Conservation (phyloP, 2,329 filamentous ascomycete genomes). For the Fusarium bactridioides region DNA sequence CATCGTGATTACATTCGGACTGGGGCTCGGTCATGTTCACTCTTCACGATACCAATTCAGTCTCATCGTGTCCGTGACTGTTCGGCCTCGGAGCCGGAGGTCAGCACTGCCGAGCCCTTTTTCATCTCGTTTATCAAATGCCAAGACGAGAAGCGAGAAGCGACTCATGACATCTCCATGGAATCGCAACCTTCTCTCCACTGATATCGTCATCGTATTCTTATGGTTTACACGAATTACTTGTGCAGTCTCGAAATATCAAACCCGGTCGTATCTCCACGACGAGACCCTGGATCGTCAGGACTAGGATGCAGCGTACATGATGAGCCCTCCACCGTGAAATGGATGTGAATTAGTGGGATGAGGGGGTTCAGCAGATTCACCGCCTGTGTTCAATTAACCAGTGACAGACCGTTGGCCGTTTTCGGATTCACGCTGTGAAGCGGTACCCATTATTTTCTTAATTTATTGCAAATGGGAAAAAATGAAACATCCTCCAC, state of each 20-base stretch:
- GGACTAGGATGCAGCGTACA: neutral
- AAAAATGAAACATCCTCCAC: slow-evolving; percentile 15
- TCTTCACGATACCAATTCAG: neutral
- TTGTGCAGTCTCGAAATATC: neutral
- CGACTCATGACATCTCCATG: slow-evolving; percentile 4
- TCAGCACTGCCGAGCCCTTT: neutral
- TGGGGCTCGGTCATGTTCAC: neutral
- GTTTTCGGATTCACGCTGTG: slow-evolving; percentile 8
- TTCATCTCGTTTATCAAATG: slow-evolving; percentile 26
- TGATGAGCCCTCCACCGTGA: slow-evolving; percentile 7
- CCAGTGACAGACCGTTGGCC: neutral
- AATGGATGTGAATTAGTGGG: slow-evolving; percentile 14
- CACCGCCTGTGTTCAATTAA: slow-evolving; percentile 15
- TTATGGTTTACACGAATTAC: slow-evolving; percentile 7
- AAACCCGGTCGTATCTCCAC: slow-evolving; percentile 8
- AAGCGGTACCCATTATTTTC: slow-evolving; percentile 11
- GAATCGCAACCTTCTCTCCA: slow-evolving; percentile 9
- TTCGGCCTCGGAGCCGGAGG: slow-evolving; percentile 26
- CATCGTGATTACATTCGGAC: slow-evolving; percentile 6
- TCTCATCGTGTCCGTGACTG: slow-evolving; percentile 14
- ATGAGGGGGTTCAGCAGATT: slow-evolving; percentile 26
- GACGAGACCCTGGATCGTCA: slow-evolving; percentile 31
- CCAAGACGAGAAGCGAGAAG: slow-evolving; percentile 13
- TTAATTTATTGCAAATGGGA: neutral
- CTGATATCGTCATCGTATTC: slow-evolving; percentile 19